phyloP scores from a whole-genome alignment of 805 yeast genomes.

The Zygosaccharomyces bailii region DNA sequence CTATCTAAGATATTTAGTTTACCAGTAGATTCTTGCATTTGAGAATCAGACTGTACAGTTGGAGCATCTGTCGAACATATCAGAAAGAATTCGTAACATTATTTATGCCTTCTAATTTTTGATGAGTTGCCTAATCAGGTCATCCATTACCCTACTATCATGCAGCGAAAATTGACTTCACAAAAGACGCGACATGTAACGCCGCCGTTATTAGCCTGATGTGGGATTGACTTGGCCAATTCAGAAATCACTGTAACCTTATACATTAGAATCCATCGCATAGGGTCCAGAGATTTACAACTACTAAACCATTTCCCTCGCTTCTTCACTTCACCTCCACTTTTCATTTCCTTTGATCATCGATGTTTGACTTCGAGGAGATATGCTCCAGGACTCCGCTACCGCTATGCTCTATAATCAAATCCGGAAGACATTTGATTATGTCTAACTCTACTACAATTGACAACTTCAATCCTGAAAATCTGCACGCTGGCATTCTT shows the following conservation, averaged over 20 bases:
- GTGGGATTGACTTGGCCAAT: no score
- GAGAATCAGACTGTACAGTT: no score
- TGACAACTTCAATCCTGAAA: conserved; percentile 21
- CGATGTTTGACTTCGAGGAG: conserved; percentile 23
- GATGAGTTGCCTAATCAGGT: no score
- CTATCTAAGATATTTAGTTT: no score
- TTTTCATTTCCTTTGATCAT: neutral
- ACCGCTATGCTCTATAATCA: conserved; percentile 76
- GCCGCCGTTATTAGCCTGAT: no score
- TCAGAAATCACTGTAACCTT: no score
- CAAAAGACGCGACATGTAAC: conserved; percentile 8
- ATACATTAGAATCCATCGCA: no score
- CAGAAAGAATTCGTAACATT: no score
- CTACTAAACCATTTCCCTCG: neutral
- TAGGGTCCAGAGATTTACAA: neutral
- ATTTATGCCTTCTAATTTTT: no score
- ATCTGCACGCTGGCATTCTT: conserved; percentile 56
- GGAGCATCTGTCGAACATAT: no score
- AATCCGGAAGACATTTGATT: conserved; percentile 42
- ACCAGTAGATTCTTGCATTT: no score
- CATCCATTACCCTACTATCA: conserved; percentile 1
- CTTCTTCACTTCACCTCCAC: neutral
- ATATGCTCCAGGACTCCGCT: conserved; percentile 68
- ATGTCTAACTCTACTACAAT: conserved; percentile 24
- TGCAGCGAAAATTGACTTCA: neutral